Percentiles rank a stretch among this genome's conserved stretches.
phyloP scores from a whole-genome alignment of 176 grass and related monocot species.

The Avena insularis region DNA sequence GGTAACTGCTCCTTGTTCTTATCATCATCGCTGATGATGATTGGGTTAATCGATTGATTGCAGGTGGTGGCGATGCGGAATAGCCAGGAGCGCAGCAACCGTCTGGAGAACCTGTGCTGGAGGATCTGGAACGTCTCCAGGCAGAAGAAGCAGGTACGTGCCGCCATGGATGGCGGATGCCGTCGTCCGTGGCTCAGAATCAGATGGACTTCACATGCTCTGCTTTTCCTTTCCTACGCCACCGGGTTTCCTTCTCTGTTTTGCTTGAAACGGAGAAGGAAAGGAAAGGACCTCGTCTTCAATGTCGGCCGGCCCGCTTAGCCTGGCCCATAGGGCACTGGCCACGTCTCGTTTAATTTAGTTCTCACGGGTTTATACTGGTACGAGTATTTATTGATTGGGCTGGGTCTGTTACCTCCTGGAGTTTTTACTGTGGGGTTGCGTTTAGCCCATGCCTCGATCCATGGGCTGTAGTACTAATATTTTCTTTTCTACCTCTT shows the following conservation, averaged over 20 bases:
- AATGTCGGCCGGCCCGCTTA: neutral
- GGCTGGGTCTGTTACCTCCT: neutral
- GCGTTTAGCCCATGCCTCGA: neutral
- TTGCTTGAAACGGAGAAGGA: slow-evolving; percentile 1
- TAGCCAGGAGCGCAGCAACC: slow-evolving; percentile 82
- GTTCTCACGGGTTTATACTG: neutral
- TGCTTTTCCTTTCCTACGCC: neutral
- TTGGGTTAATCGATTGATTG: neutral
- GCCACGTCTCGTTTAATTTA: neutral
- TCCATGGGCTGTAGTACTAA: neutral
- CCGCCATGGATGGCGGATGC: neutral
- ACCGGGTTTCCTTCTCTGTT: neutral
- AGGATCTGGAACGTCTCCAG: slow-evolving; percentile 93
- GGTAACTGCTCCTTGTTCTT: neutral
- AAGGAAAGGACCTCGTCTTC: neutral
- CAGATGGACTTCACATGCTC: neutral
- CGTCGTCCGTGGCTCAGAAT: neutral
- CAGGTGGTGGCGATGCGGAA: slow-evolving; percentile 93
- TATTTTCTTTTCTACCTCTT: neutral
- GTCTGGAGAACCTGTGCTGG: slow-evolving; percentile 95
- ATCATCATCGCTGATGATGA: neutral
- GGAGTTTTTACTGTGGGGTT: neutral
- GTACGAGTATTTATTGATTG: neutral
- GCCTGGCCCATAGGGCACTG: slow-evolving; percentile 31
- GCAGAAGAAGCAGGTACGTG: slow-evolving; percentile 81